Evolutionary conservation across 169 alveolate genomes (phyloP).

Genomic region (Perkinsus marinus): DNA sequence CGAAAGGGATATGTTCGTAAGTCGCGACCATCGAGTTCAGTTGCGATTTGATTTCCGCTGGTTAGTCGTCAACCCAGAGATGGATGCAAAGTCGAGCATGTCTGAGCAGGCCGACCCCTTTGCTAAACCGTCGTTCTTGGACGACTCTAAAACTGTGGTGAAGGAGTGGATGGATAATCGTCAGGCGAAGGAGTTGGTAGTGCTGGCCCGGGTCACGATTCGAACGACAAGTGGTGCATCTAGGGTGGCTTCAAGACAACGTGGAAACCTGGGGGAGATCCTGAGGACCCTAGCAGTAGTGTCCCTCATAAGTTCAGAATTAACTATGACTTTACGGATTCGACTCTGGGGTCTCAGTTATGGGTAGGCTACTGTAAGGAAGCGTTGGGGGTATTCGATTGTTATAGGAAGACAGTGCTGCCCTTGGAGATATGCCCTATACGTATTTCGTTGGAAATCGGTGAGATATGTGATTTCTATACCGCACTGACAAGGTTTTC

Average conservation of each 20-base stretch:
- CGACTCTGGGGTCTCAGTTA: background rate
- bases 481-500: slow-evolving; percentile 4
- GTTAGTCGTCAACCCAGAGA: background rate
- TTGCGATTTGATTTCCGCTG: background rate
- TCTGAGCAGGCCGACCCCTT: background rate
- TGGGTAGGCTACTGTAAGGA: background rate
- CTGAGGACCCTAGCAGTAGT: background rate
- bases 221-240: background rate
- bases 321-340: background rate
- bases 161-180: background rate
- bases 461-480: background rate
- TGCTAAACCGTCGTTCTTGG: background rate
- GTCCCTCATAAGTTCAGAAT: background rate
- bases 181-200: background rate
- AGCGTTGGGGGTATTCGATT: background rate
- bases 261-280: background rate
- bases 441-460: background rate
- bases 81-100: background rate
- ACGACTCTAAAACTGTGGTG: background rate
- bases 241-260: background rate
- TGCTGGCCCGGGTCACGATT: background rate
- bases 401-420: background rate
- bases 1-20: background rate
- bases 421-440: background rate
- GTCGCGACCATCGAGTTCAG: no score